Percentiles rank a stretch among this genome's conserved stretches.
These are phyloP conservation scores for Erysiphe pulchra DNA, from an alignment of 2,329 filamentous ascomycete genomes.

Conservation along the genomic window DNA sequence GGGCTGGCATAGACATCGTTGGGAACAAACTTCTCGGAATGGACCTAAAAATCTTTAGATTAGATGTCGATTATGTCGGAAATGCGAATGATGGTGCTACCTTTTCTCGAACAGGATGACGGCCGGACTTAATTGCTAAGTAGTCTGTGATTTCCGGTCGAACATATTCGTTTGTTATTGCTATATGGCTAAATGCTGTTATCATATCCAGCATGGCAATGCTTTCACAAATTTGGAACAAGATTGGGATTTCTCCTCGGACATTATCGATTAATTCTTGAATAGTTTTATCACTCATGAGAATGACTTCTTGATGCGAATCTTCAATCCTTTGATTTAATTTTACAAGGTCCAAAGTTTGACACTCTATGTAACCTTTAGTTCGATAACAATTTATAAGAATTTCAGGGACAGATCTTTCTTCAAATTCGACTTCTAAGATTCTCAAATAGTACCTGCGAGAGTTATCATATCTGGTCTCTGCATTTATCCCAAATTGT, in stretches of 20 bases:
- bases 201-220: slow-evolving; percentile 77
- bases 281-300: slow-evolving; percentile 56
- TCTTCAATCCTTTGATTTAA: slow-evolving; percentile 53
- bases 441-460: slow-evolving; percentile 63
- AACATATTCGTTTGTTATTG: slow-evolving; percentile 35
- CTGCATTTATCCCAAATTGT: slow-evolving; percentile 27
- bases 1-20: slow-evolving; percentile 75
- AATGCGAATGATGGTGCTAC: slow-evolving; percentile 14
- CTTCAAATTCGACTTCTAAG: slow-evolving; percentile 32
- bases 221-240: slow-evolving; percentile 71
- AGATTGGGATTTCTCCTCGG: slow-evolving; percentile 38
- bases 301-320: slow-evolving; percentile 59
- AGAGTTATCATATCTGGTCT: slow-evolving; percentile 49
- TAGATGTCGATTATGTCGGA: background rate
- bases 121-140: slow-evolving; percentile 37
- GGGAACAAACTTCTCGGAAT: slow-evolving; percentile 45
- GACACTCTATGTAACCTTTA: slow-evolving; percentile 60
- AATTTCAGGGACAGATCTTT: slow-evolving; percentile 30
- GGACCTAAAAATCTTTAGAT: slow-evolving; percentile 18
- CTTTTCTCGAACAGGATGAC: slow-evolving; percentile 44
- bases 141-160: slow-evolving; percentile 36
- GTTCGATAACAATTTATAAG: slow-evolving; percentile 57
- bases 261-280: slow-evolving; percentile 46
- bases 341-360: slow-evolving; percentile 65
- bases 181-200: slow-evolving; percentile 46